phyloP scores from a whole-genome alignment of 2,329 filamentous ascomycete species.

The Pyrenophora graminea region DNA sequence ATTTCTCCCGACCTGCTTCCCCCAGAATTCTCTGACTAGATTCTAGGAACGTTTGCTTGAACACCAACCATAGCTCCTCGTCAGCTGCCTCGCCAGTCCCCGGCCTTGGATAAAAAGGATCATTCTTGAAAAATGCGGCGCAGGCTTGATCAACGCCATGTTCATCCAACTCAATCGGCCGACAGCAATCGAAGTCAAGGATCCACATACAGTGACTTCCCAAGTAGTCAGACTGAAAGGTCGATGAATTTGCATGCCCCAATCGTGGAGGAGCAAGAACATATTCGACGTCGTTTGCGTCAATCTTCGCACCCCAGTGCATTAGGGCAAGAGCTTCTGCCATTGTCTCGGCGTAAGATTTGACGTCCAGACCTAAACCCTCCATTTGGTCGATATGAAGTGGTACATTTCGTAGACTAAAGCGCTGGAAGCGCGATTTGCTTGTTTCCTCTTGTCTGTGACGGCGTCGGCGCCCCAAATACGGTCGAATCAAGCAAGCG shows the following conservation, averaged over 20 bases:
- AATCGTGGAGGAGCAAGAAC: slow-evolving; percentile 49
- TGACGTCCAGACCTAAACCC: slow-evolving; percentile 43
- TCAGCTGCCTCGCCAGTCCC: slow-evolving; percentile 9
- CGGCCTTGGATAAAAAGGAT: slow-evolving; percentile 55
- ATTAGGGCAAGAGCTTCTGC: slow-evolving; percentile 57
- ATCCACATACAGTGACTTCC: slow-evolving; percentile 34
- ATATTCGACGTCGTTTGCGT: slow-evolving; percentile 62
- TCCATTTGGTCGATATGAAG: slow-evolving; percentile 58
- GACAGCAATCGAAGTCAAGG: slow-evolving; percentile 65
- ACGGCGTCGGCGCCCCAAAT: slow-evolving; percentile 50
- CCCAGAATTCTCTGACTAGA: not conserved
- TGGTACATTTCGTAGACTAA: slow-evolving; percentile 51
- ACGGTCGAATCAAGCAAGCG: slow-evolving; percentile 57
- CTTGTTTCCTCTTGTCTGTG: slow-evolving; percentile 3
- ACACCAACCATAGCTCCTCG: slow-evolving; percentile 7
- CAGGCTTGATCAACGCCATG: slow-evolving; percentile 51
- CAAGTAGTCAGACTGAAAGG: slow-evolving; percentile 7
- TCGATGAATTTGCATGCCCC: not conserved
- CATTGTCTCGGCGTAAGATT: slow-evolving; percentile 52
- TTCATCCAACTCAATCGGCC: slow-evolving; percentile 49
- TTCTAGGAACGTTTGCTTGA: not conserved
- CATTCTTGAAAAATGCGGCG: slow-evolving; percentile 54
- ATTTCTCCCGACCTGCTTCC: not conserved
- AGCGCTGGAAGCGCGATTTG: slow-evolving; percentile 29
- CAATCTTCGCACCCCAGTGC: slow-evolving; percentile 54